phyloP scores from a whole-genome alignment of 1,139 yeast genomes.

The Lodderomyces metapsilosis region DNA sequence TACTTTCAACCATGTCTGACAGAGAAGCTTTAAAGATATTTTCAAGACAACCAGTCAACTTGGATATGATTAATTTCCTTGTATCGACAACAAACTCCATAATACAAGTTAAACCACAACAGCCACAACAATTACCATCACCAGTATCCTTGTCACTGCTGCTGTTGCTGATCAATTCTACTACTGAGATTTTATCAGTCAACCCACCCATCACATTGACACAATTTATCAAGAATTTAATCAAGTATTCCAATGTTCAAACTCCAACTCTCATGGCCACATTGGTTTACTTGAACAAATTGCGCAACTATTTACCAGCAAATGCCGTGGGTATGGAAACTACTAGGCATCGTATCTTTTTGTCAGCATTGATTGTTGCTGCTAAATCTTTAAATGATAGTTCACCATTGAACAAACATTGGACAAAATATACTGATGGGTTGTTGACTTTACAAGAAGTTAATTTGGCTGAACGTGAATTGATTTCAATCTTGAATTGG shows the following conservation, averaged over 20 bases:
- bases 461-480: slow-evolving; percentile 87
- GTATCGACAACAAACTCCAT: slow-evolving; percentile 80
- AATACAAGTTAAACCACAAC: slow-evolving; percentile 50
- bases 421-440: slow-evolving; percentile 91
- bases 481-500: slow-evolving; percentile 82
- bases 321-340: slow-evolving; percentile 92
- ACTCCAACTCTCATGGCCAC: slow-evolving; percentile 95
- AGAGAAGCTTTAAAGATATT: slow-evolving; percentile 69
- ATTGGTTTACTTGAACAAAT: slow-evolving; percentile 73
- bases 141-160: neutral
- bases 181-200: slow-evolving; percentile 5
- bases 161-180: neutral
- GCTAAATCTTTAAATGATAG: slow-evolving; percentile 93
- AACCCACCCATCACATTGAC: slow-evolving; percentile 36
- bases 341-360: slow-evolving; percentile 87
- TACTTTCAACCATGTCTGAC: slow-evolving; percentile 45
- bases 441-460: slow-evolving; percentile 74
- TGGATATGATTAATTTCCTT: slow-evolving; percentile 77
- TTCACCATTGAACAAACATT: slow-evolving; percentile 90
- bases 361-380: slow-evolving; percentile 82
- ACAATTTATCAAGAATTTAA: slow-evolving; percentile 67
- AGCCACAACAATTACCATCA: slow-evolving; percentile 10
- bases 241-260: slow-evolving; percentile 84
- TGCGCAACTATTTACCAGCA: slow-evolving; percentile 76
- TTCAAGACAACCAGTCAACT: slow-evolving; percentile 70